Evolutionary conservation across 2,329 filamentous ascomycete genomes (phyloP), one percentile per base, ranked within the genome.

Genomic region (Fusarium sp.): DNA sequence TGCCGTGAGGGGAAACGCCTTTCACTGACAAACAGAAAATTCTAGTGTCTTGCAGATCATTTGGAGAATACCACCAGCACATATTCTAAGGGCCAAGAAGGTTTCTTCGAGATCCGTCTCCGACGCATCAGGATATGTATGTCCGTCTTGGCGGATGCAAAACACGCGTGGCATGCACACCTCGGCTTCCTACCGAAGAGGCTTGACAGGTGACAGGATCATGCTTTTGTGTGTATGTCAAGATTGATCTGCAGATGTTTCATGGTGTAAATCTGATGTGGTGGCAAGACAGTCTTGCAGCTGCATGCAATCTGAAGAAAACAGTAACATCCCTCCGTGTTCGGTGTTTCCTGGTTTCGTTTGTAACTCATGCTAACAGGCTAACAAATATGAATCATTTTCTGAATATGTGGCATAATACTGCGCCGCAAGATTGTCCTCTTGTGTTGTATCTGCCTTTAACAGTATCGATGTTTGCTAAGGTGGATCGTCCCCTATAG

Each of bases 241-340:
- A 9, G 29, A 6, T 37, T 8, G 16, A 14, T 21, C 10, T 58
- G 19, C 15, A 19, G 3, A 15, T n/a, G 23, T 16, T 35, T 51
- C 31, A 35, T 21, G 18, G 2, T 15, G 12, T 8, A 14, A 7
- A 33, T 0, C 1, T 10, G 3, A 25, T 1, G 7, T 35, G 7
- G n/a, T 9, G n/a, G 31, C 4, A 35, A 35, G 3, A 35, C 9
- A 16, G 29, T 33, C 9, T 33, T 23, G 11, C 1, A 0, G 11
- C 16, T 15, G 9, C n/a, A n/a, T n/a, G n/a, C n/a, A n/a, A n/a
- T n/a, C n/a, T n/a, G n/a, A n/a, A n/a, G n/a, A n/a, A n/a, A n/a
- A n/a, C n/a, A n/a, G n/a, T n/a, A n/a, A n/a, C n/a, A n/a, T n/a
- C n/a, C n/a, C n/a, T n/a, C n/a, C n/a, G n/a, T n/a, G n/a, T n/a